These are phyloP conservation scores for Bryoerythrophyllum caledonicum DNA, from an alignment of 225 moss, liverwort and hornwort genomes.

Conservation along the genomic window DNA sequence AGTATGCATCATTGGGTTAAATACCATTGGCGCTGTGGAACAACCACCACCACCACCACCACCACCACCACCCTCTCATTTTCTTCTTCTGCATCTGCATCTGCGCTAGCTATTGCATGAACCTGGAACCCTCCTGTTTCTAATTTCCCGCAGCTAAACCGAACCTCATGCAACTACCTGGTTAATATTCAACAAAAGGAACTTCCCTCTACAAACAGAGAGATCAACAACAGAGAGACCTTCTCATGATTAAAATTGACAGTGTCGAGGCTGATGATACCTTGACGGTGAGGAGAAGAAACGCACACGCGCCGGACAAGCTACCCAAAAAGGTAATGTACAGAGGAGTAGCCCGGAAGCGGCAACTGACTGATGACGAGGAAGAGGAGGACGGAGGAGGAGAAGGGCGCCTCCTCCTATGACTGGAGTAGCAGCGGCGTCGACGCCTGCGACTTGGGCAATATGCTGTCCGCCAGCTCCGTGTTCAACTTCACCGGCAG, in stretches of 20 bases:
- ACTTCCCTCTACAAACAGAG: constrained; percentile 2
- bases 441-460: constrained; percentile 64
- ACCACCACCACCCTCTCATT: constrained; percentile 29
- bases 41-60: constrained; percentile 17
- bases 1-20: constrained; percentile 36
- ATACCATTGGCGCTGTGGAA: constrained; percentile 35
- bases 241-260: constrained; percentile 21
- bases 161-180: constrained; percentile 44
- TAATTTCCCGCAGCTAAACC: constrained; percentile 47
- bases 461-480: constrained; percentile 73
- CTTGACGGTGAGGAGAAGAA: constrained; percentile 10
- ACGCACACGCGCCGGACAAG: constrained; percentile 36
- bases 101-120: constrained; percentile 21
- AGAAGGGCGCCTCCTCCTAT: background rate
- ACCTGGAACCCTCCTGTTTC: constrained; percentile 29
- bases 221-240: constrained; percentile 26
- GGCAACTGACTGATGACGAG: background rate
- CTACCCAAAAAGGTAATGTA: constrained; percentile 50
- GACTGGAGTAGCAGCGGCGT: constrained; percentile 43
- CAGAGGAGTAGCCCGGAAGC: constrained; percentile 33
- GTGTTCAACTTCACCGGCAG: constrained; percentile 78
- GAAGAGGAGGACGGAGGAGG: too few species aligned
- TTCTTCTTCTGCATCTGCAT: constrained; percentile 24
- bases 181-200: constrained; percentile 27
- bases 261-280: constrained; percentile 11